phyloP scores from a whole-genome alignment of 257 asterid genomes.

The Salvia rosmarinus region DNA sequence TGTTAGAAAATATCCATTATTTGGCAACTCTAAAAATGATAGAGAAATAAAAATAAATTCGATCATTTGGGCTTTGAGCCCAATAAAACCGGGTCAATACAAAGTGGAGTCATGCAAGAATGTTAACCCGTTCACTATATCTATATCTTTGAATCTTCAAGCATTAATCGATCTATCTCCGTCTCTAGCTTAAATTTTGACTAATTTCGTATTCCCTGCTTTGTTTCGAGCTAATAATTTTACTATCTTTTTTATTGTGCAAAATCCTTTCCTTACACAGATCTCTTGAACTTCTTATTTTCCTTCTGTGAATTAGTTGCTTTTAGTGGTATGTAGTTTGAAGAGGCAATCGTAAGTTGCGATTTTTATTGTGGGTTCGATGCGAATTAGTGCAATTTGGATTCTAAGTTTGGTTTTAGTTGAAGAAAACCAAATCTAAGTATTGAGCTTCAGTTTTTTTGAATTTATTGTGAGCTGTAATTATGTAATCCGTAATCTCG shows the following conservation, averaged over 20 bases:
- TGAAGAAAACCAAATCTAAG: conserved; percentile 15
- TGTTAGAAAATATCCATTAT: too few relatives aligned
- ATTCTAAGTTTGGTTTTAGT: background rate
- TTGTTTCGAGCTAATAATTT: background rate
- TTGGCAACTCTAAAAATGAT: too few relatives aligned
- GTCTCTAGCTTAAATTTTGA: conserved; percentile 14
- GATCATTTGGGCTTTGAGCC: conserved; percentile 22
- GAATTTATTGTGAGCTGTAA: background rate
- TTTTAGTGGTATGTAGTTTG: background rate
- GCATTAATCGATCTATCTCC: conserved; percentile 15
- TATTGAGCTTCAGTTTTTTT: background rate
- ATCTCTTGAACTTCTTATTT: conserved; percentile 30
- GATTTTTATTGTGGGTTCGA: background rate
- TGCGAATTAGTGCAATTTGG: conserved; percentile 14
- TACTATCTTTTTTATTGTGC: background rate
- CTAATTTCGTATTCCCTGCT: conserved; percentile 13
- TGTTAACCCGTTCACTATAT: background rate
- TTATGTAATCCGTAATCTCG: background rate
- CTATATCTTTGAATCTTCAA: conserved; percentile 9
- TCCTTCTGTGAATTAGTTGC: background rate
- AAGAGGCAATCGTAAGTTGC: conserved; percentile 1
- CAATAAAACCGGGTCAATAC: conserved; percentile 10
- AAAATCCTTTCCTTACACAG: conserved; percentile 10
- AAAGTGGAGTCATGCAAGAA: background rate
- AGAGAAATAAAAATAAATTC: too few relatives aligned